Evolutionary conservation across 2,329 filamentous ascomycete species (phyloP), one percentile per base, ranked within the genome.

Genomic region (Cercospora citrullina): DNA sequence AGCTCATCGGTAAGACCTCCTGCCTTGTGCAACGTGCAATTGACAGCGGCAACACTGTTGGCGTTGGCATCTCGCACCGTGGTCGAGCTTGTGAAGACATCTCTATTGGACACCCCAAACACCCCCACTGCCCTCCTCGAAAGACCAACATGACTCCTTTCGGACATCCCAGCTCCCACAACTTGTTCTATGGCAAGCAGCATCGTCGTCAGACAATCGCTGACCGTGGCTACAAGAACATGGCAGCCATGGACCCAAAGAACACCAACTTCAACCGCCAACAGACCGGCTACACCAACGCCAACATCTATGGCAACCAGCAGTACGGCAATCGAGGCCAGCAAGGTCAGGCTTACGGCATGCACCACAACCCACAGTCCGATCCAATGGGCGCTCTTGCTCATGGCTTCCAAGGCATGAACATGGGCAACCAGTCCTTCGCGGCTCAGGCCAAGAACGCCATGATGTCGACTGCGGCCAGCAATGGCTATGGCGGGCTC

Each of bases 401-500:
- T 78, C 77, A 80, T 75, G 72, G 74, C 68, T 79, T 80, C 64
- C 78, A 79, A 76, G 78, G 78, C 73, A 79, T 80, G 76, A 79
- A 76, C 72, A 70, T 80, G 71, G 72, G 73, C 57, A 75, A 75
- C 68, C 72, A 74, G 58, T 70, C 76, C 65, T 80, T 77, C 73
- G 75, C 76, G 28, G 72, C 75, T 65, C 76, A 78, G 70, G 73
- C 72, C 72, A 78, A 77, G 75, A 76, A 73, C 69, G 74, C 73
- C 66, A 75, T 79, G 72, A 75, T 79, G 72, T 66, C 72, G 30
- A 73, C 75, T 62, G 69, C 69, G 59, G 69, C 71, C 58, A 72
- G 69, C 67, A 71, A 70, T 60, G 71, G 73, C 28, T 79, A 75
- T 72, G 71, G 72, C 62, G 74, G 69, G 30, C 70, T 77, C 18